phyloP scores from a whole-genome alignment of 306 rosid genomes.

The Hippophae rhamnoides region DNA sequence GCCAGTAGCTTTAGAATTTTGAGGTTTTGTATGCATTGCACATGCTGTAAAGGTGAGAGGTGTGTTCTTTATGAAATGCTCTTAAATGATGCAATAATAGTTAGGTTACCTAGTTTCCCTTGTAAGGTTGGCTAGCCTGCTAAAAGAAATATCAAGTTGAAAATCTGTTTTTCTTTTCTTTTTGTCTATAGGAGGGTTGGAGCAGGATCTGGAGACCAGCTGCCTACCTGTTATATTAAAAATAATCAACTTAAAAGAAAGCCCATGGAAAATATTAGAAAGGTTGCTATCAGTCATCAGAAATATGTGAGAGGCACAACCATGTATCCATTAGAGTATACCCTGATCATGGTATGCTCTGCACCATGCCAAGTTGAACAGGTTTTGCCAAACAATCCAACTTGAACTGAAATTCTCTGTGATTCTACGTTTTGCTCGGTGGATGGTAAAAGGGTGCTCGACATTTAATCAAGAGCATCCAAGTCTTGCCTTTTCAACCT shows the following conservation, averaged over 20 bases:
- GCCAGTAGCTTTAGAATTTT: too few species aligned
- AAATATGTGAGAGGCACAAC: slow-evolving; percentile 56
- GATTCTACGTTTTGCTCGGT: background rate
- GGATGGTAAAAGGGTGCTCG: slow-evolving; percentile 4
- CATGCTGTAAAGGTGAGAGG: too few species aligned
- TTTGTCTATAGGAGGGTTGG: slow-evolving; percentile 58
- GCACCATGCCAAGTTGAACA: slow-evolving; percentile 43
- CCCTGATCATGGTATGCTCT: slow-evolving; percentile 58
- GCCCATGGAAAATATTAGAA: slow-evolving; percentile 40
- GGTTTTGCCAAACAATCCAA: background rate
- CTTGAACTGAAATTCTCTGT: background rate
- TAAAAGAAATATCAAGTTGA: too few species aligned
- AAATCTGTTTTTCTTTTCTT: background rate
- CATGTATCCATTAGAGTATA: slow-evolving; percentile 81
- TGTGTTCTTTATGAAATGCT: too few species aligned
- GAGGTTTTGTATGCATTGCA: too few species aligned
- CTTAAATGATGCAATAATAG: too few species aligned
- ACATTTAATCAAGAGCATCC: slow-evolving; percentile 1
- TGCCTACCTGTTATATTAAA: slow-evolving; percentile 51
- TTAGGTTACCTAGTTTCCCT: too few species aligned
- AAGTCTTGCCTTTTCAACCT: background rate
- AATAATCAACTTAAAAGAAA: slow-evolving; percentile 49
- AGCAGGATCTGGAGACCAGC: slow-evolving; percentile 67
- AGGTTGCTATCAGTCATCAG: slow-evolving; percentile 48
- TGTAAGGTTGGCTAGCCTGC: too few species aligned